Percentiles rank a stretch among this genome's conserved stretches.
phyloP scores from a whole-genome alignment of 306 rosid species.

The Fagus sylvatica region DNA sequence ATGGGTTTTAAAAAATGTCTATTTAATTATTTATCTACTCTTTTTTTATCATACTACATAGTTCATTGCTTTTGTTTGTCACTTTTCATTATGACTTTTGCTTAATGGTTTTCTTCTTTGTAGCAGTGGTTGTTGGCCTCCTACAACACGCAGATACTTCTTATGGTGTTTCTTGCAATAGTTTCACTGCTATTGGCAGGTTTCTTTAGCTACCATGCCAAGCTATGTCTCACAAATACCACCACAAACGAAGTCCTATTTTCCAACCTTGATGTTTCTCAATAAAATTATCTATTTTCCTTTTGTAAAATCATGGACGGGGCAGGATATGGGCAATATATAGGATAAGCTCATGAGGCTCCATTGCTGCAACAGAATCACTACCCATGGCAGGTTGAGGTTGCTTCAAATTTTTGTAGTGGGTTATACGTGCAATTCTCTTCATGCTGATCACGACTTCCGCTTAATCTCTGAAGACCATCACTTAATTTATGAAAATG shows the following conservation, averaged over 20 bases:
- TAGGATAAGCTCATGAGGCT: neutral
- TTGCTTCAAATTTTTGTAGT: neutral
- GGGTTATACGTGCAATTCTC: neutral
- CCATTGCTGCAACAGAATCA: neutral
- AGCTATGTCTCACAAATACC: slow-evolving; percentile 82
- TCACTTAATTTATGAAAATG: neutral
- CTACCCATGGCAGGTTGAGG: neutral
- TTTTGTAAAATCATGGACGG: slow-evolving; percentile 8
- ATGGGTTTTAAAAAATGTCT: neutral
- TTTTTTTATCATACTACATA: neutral
- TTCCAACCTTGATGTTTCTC: slow-evolving; percentile 14
- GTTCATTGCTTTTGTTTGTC: neutral
- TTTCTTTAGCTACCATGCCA: slow-evolving; percentile 86
- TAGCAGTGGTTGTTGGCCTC: slow-evolving; percentile 85
- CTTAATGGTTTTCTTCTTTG: slow-evolving; percentile 25
- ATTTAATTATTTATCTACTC: neutral
- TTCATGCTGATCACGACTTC: neutral
- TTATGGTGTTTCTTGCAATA: slow-evolving; percentile 79
- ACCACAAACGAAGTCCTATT: slow-evolving; percentile 89
- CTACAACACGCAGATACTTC: slow-evolving; percentile 82
- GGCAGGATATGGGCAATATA: neutral
- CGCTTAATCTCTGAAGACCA: neutral
- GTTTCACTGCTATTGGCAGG: slow-evolving; percentile 70
- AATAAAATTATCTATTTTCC: slow-evolving; percentile 6
- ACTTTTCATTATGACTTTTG: slow-evolving; percentile 12